phyloP scores from a whole-genome alignment of 306 rosid species.

The Lathyrus aphaca region DNA sequence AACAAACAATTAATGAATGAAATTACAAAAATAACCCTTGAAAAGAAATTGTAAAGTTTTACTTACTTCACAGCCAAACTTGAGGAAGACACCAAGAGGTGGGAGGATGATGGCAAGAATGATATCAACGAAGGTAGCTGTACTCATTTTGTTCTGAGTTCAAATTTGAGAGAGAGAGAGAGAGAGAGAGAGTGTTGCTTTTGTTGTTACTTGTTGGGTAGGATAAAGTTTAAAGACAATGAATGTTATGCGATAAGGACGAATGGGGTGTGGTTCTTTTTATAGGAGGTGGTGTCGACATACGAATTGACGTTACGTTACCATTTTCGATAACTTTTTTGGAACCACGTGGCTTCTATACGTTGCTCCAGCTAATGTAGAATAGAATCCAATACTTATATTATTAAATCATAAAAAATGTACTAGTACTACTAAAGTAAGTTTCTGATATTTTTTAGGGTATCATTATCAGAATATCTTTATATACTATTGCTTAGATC shows the following conservation, averaged over 20 bases:
- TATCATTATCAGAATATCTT: too few relatives aligned
- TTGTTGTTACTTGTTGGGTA: background rate
- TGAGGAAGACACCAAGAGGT: slow-evolving; percentile 93
- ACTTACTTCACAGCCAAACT: slow-evolving; percentile 51
- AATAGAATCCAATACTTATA: background rate
- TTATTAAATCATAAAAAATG: too few relatives aligned
- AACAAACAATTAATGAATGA: background rate
- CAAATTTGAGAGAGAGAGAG: too few relatives aligned
- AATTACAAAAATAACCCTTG: background rate
- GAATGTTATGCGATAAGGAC: background rate
- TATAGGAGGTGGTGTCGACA: background rate
- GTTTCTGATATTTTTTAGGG: too few relatives aligned
- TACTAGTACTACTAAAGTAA: too few relatives aligned
- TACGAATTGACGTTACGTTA: background rate
- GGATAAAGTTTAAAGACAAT: too few relatives aligned
- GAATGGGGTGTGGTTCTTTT: background rate
- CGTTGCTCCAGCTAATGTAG: background rate
- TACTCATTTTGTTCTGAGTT: background rate
- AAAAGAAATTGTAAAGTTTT: background rate
- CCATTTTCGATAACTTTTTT: background rate
- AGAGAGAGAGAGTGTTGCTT: too few relatives aligned
- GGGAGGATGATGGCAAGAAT: slow-evolving; percentile 80
- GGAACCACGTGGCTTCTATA: slow-evolving; percentile 6
- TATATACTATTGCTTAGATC: too few relatives aligned
- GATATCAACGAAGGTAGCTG: slow-evolving; percentile 64